Base-by-base conservation (phyloP, 1,284 basidiomycete genomes). In the Cystobasidium pallidum region DNA sequence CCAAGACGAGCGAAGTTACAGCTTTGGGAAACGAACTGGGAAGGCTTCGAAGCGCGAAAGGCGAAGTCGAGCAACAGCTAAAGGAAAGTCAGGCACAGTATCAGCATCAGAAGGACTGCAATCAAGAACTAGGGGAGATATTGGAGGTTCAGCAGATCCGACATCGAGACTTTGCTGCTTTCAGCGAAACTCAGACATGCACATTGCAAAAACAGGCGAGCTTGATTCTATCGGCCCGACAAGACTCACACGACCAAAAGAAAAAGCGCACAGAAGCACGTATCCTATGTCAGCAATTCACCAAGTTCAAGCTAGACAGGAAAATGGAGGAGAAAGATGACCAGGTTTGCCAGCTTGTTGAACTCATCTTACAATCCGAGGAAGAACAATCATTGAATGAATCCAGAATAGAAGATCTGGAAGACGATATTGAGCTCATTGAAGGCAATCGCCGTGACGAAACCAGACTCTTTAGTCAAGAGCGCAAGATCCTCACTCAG, bases 241-340 rank as follows among this genome's bases (percentile, higher is more conserved):
- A 51, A 15, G 26, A 8, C 11, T 34, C 30, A 51, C 43, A 49
- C 30, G 41, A 21, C n/a, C 1, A 30, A 19, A 17, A 19, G 19
- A 45, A 30, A 11, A 30, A 13, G 54, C 34, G 19, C 8, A 3
- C 47, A 41, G 24, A 61, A 13, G 43, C 32, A 21, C 58, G 32
- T 21, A 39, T 70, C 11, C 8, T 58, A 21, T 8, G 2, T 21
- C 32, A 61, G 2, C 67, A 41, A 24, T 30, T 51, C 4, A 36
- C 32, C 13, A 57, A 49, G 17, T n/a, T 61, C 39, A 61, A 61
- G 58, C 43, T 62, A 8, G 67, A 70, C 26, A 55, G 67, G 3
- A 70, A 70, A 43, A 19, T 70, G 26, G 32, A 43, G 1, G 67
- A 70, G 45, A 70, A 62, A 43, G 45, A 70, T n/a, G 67, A 70